phyloP scores from a whole-genome alignment of 176 grass and related monocot genomes.

The Oryza coarctata region DNA sequence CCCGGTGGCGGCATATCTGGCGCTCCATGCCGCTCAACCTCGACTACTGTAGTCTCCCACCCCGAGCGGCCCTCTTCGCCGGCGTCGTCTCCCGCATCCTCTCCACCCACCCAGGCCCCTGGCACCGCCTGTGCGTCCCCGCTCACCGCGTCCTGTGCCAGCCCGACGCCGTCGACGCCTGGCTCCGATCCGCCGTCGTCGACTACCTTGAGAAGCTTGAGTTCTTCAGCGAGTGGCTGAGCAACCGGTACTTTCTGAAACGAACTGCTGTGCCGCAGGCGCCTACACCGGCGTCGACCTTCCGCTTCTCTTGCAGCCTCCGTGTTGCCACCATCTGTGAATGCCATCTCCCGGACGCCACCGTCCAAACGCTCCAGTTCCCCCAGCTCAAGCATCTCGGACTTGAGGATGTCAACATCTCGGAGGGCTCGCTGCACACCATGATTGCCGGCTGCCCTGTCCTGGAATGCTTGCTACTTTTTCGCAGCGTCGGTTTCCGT shows the following conservation, averaged over 20 bases:
- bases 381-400: conserved; percentile 4
- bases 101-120: not conserved
- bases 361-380: not conserved
- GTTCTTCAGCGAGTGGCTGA: not conserved
- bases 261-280: too few relatives aligned
- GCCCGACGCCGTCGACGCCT: not conserved
- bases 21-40: not conserved
- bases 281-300: conserved; percentile 19
- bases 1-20: conserved; percentile 2
- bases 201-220: not conserved
- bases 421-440: too few relatives aligned
- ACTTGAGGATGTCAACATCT: not conserved
- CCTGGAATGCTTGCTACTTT: not conserved
- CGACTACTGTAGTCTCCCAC: not conserved
- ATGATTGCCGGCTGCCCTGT: not conserved
- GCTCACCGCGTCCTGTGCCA: not conserved
- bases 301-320: conserved; percentile 27
- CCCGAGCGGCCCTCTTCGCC: too few relatives aligned
- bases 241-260: too few relatives aligned
- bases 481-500: not conserved
- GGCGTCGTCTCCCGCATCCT: not conserved
- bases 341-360: not conserved
- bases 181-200: not conserved
- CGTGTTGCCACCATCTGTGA: not conserved
- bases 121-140: not conserved